phyloP scores from a whole-genome alignment of 2,329 filamentous ascomycete genomes.

The Epichloe brachyelytri region DNA sequence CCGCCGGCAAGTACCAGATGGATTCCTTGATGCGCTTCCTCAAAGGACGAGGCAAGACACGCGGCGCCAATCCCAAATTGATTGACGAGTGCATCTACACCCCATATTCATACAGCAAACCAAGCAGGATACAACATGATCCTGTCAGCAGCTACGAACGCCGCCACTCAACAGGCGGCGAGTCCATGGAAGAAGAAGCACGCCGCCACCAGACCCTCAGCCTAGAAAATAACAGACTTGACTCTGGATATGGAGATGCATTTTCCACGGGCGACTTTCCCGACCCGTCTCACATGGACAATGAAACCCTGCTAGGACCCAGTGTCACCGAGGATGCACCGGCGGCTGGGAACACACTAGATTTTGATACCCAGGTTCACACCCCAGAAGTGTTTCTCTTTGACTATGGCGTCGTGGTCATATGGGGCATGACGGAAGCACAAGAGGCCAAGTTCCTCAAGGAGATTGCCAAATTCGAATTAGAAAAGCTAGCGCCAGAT shows the following conservation, averaged over 20 bases:
- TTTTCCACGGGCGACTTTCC: conserved; percentile 15
- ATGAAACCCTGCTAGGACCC: conserved; percentile 23
- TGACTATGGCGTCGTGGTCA: conserved; percentile 92
- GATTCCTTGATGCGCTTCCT: conserved; percentile 82
- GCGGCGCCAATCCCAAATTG: conserved; percentile 74
- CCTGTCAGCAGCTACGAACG: conserved; percentile 43
- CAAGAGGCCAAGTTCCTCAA: conserved; percentile 87
- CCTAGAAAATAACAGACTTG: conserved; percentile 31
- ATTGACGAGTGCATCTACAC: conserved; percentile 98
- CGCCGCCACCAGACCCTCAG: conserved; percentile 46
- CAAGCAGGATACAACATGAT: conserved; percentile 15
- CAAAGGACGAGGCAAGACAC: conserved; percentile 66
- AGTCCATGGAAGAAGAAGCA: conserved; percentile 27
- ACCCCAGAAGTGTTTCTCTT: conserved; percentile 94
- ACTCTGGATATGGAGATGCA: conserved; percentile 18
- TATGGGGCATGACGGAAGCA: conserved; percentile 91
- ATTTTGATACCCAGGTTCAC: conserved; percentile 80
- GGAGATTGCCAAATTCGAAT: conserved; percentile 87
- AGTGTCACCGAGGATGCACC: conserved; percentile 22
- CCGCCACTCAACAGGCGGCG: conserved; percentile 64
- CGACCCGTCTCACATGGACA: conserved; percentile 14
- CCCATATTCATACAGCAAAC: conserved; percentile 66
- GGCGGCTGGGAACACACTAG: conserved; percentile 38
- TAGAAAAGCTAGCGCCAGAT: conserved; percentile 75
- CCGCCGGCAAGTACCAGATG: conserved; percentile 81